Percentiles rank a stretch among this genome's conserved stretches.
These are phyloP conservation scores for Aschersonia sp. DNA, from an alignment of 2,329 filamentous ascomycete species.

Conservation along the genomic window DNA sequence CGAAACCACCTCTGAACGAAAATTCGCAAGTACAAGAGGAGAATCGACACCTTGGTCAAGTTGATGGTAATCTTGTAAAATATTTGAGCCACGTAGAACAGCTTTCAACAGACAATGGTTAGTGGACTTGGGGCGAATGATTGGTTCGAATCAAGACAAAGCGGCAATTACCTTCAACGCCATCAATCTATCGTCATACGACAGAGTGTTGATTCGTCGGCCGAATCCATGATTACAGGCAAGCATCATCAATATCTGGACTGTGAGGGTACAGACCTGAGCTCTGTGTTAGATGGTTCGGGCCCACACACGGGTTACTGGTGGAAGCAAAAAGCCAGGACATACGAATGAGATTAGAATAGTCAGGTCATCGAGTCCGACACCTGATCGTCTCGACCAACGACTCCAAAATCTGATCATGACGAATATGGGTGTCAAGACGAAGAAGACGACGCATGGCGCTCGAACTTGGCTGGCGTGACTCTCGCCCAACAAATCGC, in stretches of 20 bases:
- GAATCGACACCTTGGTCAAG: constrained; percentile 35
- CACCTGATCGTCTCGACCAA: constrained; percentile 26
- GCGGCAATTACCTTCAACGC: constrained; percentile 17
- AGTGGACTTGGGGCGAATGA: neutral
- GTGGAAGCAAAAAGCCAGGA: neutral
- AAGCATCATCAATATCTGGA: constrained; percentile 24
- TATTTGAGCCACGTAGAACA: constrained; percentile 35
- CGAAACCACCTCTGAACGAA: constrained; percentile 33
- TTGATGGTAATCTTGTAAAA: constrained; percentile 40
- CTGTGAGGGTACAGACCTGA: constrained; percentile 20
- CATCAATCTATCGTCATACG: constrained; percentile 17
- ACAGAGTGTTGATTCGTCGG: constrained; percentile 21
- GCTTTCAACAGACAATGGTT: constrained; percentile 12
- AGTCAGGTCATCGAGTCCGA: constrained; percentile 27
- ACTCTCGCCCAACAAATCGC: constrained; percentile 16
- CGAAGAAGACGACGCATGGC: constrained; percentile 27
- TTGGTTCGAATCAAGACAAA: neutral
- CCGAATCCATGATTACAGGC: constrained; percentile 27
- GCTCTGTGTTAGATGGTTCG: neutral
- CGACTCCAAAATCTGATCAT: constrained; percentile 24
- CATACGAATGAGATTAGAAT: constrained; percentile 26
- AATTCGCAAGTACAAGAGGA: constrained; percentile 38
- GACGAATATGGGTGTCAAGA: constrained; percentile 25
- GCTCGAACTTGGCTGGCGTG: constrained; percentile 22
- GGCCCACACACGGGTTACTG: neutral